Conservation (phyloP, 345 rosid species). For the Anastatica hierochuntica region DNA sequence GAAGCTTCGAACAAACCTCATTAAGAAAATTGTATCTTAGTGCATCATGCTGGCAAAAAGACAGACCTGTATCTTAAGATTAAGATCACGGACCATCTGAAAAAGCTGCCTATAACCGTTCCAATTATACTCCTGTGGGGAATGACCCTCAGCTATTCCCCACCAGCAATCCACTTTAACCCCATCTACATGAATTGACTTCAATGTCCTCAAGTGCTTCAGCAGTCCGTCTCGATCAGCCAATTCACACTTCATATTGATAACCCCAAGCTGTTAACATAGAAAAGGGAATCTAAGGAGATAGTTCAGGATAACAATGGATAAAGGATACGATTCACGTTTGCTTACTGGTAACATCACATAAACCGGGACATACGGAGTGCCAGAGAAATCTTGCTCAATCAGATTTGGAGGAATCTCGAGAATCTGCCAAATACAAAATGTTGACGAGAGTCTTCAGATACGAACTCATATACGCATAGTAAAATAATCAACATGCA, state of each 20-base stretch:
- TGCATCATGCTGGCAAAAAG: conserved; percentile 5
- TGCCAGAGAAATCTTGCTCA: conserved; percentile 80
- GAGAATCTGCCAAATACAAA: conserved; percentile 33
- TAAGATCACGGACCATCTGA: conserved; percentile 68
- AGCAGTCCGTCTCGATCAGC: conserved; percentile 76
- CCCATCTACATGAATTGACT: conserved; percentile 75
- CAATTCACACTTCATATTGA: conserved; percentile 88
- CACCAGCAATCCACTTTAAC: conserved; percentile 97
- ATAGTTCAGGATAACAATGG: neutral
- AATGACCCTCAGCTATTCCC: conserved; percentile 95
- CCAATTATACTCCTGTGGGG: conserved; percentile 89
- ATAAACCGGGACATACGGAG: conserved; percentile 77
- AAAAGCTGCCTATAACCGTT: conserved; percentile 78
- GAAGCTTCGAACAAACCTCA: conserved; percentile 1
- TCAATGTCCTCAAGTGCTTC: conserved; percentile 69
- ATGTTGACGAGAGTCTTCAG: conserved; percentile 12
- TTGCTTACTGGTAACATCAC: conserved; percentile 88
- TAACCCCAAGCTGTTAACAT: conserved; percentile 64
- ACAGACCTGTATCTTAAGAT: conserved; percentile 83
- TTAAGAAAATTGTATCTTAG: neutral
- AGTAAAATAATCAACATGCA: conserved; percentile 13
- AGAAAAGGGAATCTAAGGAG: conserved; percentile 2
- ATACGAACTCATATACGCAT: conserved; percentile 3
- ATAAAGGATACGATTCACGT: conserved; percentile 6
- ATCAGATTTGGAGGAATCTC: conserved; percentile 44